Evolutionary conservation across 805 yeast species (phyloP).

Genomic region (Teunomyces aglyptinius): DNA sequence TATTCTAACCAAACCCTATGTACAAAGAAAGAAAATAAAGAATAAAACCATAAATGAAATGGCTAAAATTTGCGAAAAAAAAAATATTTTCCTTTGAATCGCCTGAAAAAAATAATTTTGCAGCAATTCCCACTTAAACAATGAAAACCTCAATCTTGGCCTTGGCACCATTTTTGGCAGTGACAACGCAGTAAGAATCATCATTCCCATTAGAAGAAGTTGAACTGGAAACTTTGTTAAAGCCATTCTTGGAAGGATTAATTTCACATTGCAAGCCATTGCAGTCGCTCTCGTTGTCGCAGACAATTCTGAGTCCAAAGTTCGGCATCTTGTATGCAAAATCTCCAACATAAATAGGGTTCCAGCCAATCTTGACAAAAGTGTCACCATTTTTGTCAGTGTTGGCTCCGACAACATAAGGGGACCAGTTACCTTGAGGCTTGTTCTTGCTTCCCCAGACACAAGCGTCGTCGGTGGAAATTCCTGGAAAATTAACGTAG

Average conservation of each 20-base stretch:
- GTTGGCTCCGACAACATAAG: slow-evolving; percentile 91
- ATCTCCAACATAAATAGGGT: slow-evolving; percentile 74
- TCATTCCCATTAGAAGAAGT: slow-evolving; percentile 47
- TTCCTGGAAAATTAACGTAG: slow-evolving; percentile 83
- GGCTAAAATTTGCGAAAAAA: not conserved
- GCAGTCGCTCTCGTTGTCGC: slow-evolving; percentile 69
- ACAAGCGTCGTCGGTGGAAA: slow-evolving; percentile 71
- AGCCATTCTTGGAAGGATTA: slow-evolving; percentile 63
- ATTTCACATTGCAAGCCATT: slow-evolving; percentile 79
- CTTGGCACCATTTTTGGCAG: slow-evolving; percentile 60
- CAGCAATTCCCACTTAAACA: slow-evolving; percentile 4
- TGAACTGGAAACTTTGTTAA: slow-evolving; percentile 52
- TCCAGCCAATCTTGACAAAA: slow-evolving; percentile 86
- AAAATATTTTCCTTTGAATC: not conserved
- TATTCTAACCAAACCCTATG: slow-evolving; percentile 5
- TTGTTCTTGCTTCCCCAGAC: slow-evolving; percentile 73
- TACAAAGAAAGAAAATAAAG: not conserved
- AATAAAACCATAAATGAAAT: not conserved
- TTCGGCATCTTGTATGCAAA: slow-evolving; percentile 56
- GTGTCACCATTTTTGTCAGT: slow-evolving; percentile 69
- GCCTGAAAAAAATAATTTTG: not conserved
- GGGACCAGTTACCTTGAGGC: slow-evolving; percentile 88
- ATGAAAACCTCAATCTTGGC: slow-evolving; percentile 73
- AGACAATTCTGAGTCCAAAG: slow-evolving; percentile 71
- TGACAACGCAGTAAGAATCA: slow-evolving; percentile 81